A percentile compares a stretch with the other conserved stretches of the same genome.
phyloP scores from a whole-genome alignment of 2,329 filamentous ascomycete species.

The Pestalotiopsis fici region DNA sequence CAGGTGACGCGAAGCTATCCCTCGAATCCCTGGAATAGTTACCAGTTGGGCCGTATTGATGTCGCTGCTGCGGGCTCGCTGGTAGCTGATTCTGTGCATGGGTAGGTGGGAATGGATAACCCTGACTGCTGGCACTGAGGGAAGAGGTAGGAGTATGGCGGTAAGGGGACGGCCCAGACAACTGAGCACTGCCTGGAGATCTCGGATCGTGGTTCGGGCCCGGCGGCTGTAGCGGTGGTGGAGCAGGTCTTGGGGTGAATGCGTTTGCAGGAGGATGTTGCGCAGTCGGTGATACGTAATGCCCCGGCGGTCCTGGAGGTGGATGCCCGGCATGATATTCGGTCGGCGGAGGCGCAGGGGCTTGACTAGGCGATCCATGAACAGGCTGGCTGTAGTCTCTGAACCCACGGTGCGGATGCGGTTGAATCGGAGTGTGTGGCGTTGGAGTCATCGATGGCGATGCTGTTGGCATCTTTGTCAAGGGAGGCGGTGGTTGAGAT shows the following conservation, averaged over 20 bases:
- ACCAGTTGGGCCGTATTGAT: conserved; percentile 49
- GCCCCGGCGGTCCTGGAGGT: conserved; percentile 22
- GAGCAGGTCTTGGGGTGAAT: conserved; percentile 34
- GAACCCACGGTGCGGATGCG: conserved; percentile 44
- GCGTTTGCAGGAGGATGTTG: conserved; percentile 38
- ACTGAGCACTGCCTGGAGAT: conserved; percentile 48
- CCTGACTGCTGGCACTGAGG: conserved; percentile 38
- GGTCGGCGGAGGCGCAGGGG: conserved; percentile 37
- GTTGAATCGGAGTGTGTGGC: conserved; percentile 39
- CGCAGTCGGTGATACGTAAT: conserved; percentile 40
- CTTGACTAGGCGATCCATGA: conserved; percentile 43
- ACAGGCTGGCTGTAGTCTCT: conserved; percentile 50
- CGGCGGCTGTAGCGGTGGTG: conserved; percentile 44
- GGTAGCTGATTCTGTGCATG: conserved; percentile 36
- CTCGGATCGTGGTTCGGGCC: conserved; percentile 47
- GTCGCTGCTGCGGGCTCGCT: conserved; percentile 52
- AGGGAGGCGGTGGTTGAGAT: conserved; percentile 23
- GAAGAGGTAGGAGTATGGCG: conserved; percentile 50
- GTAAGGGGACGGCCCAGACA: conserved; percentile 49
- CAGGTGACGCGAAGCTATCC: conserved; percentile 46
- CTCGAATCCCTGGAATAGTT: conserved; percentile 39
- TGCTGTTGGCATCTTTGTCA: conserved; percentile 21
- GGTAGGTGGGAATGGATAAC: conserved; percentile 52
- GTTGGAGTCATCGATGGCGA: conserved; percentile 25
- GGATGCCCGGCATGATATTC: conserved; percentile 41